A percentile compares a stretch with the other conserved stretches of the same genome.
Conservation (phyloP, 2,329 filamentous ascomycete species). For the Penicillium sp. region DNA sequence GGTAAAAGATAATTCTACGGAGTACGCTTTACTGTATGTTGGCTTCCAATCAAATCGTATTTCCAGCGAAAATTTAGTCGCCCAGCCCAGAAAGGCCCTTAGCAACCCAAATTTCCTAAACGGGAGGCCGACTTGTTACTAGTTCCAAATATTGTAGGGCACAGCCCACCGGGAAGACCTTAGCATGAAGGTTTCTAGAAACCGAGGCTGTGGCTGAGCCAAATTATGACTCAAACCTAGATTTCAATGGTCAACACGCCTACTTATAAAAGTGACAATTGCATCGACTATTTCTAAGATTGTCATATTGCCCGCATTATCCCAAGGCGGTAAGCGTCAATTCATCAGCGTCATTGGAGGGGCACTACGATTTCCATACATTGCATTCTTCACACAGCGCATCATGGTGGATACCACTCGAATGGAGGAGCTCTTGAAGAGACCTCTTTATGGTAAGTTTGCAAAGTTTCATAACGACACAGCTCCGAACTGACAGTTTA, state of each 20-base stretch:
- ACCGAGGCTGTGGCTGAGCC: background rate
- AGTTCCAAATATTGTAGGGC: background rate
- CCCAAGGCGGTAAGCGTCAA: constrained; percentile 19
- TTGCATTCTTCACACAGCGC: constrained; percentile 9
- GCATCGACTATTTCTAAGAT: background rate
- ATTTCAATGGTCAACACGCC: background rate
- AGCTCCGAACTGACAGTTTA: constrained; percentile 19
- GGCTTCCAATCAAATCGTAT: no score
- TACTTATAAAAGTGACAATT: constrained; percentile 3
- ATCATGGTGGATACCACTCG: constrained; percentile 25
- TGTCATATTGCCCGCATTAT: constrained; percentile 7
- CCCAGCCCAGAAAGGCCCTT: background rate
- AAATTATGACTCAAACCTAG: background rate
- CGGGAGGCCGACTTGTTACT: constrained; percentile 4
- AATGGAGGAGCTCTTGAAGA: constrained; percentile 47
- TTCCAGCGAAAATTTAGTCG: background rate
- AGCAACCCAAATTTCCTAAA: background rate
- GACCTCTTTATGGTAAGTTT: constrained; percentile 52
- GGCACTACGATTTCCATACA: constrained; percentile 13
- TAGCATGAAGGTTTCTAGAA: background rate
- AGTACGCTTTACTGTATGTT: no score
- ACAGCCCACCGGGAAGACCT: constrained; percentile 1
- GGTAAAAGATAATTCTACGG: no score
- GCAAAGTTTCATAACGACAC: background rate
- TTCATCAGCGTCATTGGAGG: constrained; percentile 23